These are phyloP conservation scores for Leccinum boreale DNA, from an alignment of 768 basidiomycete species.

Conservation along the genomic window DNA sequence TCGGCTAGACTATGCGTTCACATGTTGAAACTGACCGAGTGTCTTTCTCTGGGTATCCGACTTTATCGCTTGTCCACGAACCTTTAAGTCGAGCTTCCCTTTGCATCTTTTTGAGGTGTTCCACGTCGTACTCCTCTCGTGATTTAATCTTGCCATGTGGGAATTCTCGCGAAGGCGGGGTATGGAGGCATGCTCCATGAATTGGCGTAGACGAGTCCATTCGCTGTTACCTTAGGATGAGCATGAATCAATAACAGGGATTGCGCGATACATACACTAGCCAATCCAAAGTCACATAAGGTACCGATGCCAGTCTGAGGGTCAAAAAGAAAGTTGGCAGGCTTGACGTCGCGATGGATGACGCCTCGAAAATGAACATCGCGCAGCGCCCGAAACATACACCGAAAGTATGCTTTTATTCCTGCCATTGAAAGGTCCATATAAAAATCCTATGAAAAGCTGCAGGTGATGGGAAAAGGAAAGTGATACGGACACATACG, in stretches of 20 bases:
- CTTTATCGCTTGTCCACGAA: slow-evolving; percentile 55
- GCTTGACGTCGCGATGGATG: slow-evolving; percentile 97
- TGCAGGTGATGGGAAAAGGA: slow-evolving; percentile 4
- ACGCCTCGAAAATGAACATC: slow-evolving; percentile 85
- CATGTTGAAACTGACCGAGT: slow-evolving; percentile 45
- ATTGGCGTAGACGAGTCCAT: slow-evolving; percentile 45
- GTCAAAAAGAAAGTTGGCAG: slow-evolving; percentile 95
- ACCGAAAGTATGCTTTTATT: slow-evolving; percentile 84
- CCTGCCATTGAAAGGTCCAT: slow-evolving; percentile 66
- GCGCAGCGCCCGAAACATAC: slow-evolving; percentile 84
- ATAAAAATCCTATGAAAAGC: slow-evolving; percentile 65
- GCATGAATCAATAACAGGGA: neutral
- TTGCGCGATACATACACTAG: slow-evolving; percentile 60
- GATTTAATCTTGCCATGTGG: slow-evolving; percentile 66
- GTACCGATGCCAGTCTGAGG: slow-evolving; percentile 79
- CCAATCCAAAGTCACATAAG: slow-evolving; percentile 93
- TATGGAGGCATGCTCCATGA: slow-evolving; percentile 74
- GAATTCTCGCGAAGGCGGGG: slow-evolving; percentile 50
- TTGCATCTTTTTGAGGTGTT: slow-evolving; percentile 55
- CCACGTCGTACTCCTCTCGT: slow-evolving; percentile 44
- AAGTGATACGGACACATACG: slow-evolving; percentile 45
- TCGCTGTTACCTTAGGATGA: slow-evolving; percentile 40
- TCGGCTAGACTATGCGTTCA: neutral
- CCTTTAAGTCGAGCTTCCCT: slow-evolving; percentile 57
- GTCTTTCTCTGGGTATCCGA: slow-evolving; percentile 79